These are phyloP conservation scores for Tylopilus sp. DNA, from an alignment of 1,284 basidiomycete species.

Conservation along the genomic window DNA sequence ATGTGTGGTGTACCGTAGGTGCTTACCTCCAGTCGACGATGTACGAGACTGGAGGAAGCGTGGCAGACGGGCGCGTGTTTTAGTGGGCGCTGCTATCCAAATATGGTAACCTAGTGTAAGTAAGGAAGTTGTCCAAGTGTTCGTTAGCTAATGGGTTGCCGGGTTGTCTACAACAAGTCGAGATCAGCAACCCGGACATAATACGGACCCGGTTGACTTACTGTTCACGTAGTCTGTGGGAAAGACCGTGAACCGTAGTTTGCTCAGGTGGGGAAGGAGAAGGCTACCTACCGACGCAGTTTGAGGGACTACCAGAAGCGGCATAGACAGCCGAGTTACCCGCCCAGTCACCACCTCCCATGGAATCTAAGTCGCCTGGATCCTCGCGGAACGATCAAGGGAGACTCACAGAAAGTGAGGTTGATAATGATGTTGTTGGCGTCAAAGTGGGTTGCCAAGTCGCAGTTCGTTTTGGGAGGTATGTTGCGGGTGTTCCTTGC, in stretches of 20 bases:
- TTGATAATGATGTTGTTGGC: constrained; percentile 42
- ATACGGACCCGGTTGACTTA: constrained; percentile 18
- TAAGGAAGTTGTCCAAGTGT: too few species aligned
- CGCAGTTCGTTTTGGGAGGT: constrained; percentile 39
- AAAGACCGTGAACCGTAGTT: neutral
- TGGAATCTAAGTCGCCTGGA: neutral
- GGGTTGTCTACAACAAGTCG: constrained; percentile 38
- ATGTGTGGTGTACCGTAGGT: too few species aligned
- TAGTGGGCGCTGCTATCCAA: too few species aligned
- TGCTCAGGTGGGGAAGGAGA: neutral
- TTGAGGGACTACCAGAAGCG: constrained; percentile 35
- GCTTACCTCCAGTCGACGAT: too few species aligned
- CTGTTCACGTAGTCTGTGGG: constrained; percentile 30
- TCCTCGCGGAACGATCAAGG: neutral
- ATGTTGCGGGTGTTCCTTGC: constrained; percentile 37
- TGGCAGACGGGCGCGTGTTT: too few species aligned
- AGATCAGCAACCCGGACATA: neutral
- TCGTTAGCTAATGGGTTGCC: too few species aligned
- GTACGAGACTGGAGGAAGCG: too few species aligned
- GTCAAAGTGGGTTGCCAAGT: constrained; percentile 36
- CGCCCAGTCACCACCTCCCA: constrained; percentile 42
- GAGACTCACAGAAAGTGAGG: constrained; percentile 37
- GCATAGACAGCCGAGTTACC: constrained; percentile 33
- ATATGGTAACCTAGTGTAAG: too few species aligned
- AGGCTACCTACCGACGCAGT: constrained; percentile 29